phyloP scores from a whole-genome alignment of 371 early-diverging fungal species.

The Rhizopus microsporus region DNA sequence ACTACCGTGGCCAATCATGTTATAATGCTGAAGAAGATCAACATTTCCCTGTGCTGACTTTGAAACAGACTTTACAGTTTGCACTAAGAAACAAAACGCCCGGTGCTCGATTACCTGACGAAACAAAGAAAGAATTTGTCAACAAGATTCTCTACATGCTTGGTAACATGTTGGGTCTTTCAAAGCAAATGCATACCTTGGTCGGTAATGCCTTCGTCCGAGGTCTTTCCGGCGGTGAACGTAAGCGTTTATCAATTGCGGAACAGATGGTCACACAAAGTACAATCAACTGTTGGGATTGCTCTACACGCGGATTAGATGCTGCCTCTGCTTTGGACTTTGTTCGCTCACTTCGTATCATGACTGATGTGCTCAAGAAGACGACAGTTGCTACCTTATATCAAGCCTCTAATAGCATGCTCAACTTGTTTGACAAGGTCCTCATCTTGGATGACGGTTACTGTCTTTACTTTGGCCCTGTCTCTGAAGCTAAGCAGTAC shows the following conservation, averaged over 20 bases:
- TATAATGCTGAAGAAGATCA: conserved; percentile 63
- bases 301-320: conserved; percentile 83
- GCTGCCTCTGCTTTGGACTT: conserved; percentile 77
- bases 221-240: conserved; percentile 75
- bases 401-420: conserved; percentile 69
- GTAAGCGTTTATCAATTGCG: conserved; percentile 76
- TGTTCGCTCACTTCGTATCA: conserved; percentile 58
- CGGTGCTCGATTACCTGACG: conserved; percentile 42
- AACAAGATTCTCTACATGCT: conserved; percentile 46
- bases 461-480: conserved; percentile 65
- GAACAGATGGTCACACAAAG: conserved; percentile 74
- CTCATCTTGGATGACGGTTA: conserved; percentile 65
- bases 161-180: conserved; percentile 56
- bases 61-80: conserved; percentile 55
- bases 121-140: conserved; percentile 29
- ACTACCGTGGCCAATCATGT: conserved; percentile 52
- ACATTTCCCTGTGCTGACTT: conserved; percentile 57
- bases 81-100: conserved; percentile 59
- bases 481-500: conserved; percentile 49
- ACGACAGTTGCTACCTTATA: conserved; percentile 60
- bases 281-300: conserved; percentile 71
- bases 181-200: conserved; percentile 62
- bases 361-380: conserved; percentile 57
- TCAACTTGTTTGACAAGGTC: conserved; percentile 67
- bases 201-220: conserved; percentile 74